Conservation (phyloP, 306 rosid genomes). For the Casuarina cunninghamiana region DNA sequence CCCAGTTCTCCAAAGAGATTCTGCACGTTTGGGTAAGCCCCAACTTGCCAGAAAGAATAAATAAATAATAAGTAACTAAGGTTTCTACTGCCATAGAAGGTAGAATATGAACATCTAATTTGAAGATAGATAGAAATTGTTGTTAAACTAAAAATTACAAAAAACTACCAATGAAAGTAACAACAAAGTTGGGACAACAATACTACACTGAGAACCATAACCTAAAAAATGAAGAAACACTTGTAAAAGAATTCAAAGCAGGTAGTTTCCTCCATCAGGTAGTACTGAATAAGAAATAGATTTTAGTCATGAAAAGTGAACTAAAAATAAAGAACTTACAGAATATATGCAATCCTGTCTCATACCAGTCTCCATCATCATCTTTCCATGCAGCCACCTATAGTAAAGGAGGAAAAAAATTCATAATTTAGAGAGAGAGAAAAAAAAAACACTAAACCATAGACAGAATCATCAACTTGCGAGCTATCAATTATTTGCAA, state of each 20-base stretch:
- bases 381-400: constrained; percentile 99
- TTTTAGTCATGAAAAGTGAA: not conserved
- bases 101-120: not conserved
- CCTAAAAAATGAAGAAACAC: not conserved
- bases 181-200: not conserved
- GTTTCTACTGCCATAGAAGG: not conserved
- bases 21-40: constrained; percentile 96
- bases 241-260: not conserved
- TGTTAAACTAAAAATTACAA: not conserved
- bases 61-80: constrained; percentile 11
- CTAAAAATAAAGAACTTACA: constrained; percentile 55
- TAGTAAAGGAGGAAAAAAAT: constrained; percentile 23
- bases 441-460: constrained; percentile 6
- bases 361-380: constrained; percentile 95
- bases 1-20: constrained; percentile 95
- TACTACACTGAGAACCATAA: not conserved
- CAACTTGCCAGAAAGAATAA: constrained; percentile 55
- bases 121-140: not conserved
- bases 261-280: not conserved
- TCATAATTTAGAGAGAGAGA: not conserved
- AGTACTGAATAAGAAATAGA: not conserved
- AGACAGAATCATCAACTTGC: constrained; percentile 16
- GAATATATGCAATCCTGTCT: constrained; percentile 95
- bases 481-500: constrained; percentile 5
- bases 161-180: not conserved